Evolutionary conservation across 164 flowering plant species (phyloP).

Genomic region (Platanus orientalis): DNA sequence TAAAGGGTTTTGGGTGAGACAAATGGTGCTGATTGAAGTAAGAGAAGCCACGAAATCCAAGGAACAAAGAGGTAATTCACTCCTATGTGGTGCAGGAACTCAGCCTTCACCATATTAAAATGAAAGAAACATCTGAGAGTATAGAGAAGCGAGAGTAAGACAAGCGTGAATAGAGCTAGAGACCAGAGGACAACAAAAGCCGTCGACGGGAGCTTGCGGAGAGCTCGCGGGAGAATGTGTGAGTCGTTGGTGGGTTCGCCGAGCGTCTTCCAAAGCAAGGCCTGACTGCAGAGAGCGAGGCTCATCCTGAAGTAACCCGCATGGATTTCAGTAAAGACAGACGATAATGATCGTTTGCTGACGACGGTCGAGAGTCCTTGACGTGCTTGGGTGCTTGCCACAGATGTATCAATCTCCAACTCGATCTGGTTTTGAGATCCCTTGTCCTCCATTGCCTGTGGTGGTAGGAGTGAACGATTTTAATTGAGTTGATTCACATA

Average conservation of each 20-base stretch:
- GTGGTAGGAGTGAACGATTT: too few relatives aligned
- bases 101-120: too few relatives aligned
- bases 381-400: neutral
- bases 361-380: too few relatives aligned
- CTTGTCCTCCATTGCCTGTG: neutral
- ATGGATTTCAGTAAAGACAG: slow-evolving; percentile 30
- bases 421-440: slow-evolving; percentile 6
- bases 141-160: slow-evolving; percentile 26
- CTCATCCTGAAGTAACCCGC: too few relatives aligned
- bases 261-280: slow-evolving; percentile 40
- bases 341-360: neutral
- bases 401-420: slow-evolving; percentile 1
- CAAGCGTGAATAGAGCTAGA: slow-evolving; percentile 16
- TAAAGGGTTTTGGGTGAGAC: slow-evolving; percentile 7
- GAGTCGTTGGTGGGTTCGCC: too few relatives aligned
- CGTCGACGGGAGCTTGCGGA: slow-evolving; percentile 11
- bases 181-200: slow-evolving; percentile 28
- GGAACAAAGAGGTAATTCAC: too few relatives aligned
- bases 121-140: too few relatives aligned
- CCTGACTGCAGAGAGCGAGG: slow-evolving; percentile 33
- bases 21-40: slow-evolving; percentile 18
- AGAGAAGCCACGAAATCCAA: too few relatives aligned
- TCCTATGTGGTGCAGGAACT: too few relatives aligned
- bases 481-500: too few relatives aligned
- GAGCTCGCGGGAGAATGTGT: slow-evolving; percentile 5